A percentile compares a stretch with the other conserved stretches of the same genome.
These are phyloP conservation scores for Sphagnum fallax DNA, from an alignment of 228 moss, liverwort and hornwort genomes.

Conservation along the genomic window DNA sequence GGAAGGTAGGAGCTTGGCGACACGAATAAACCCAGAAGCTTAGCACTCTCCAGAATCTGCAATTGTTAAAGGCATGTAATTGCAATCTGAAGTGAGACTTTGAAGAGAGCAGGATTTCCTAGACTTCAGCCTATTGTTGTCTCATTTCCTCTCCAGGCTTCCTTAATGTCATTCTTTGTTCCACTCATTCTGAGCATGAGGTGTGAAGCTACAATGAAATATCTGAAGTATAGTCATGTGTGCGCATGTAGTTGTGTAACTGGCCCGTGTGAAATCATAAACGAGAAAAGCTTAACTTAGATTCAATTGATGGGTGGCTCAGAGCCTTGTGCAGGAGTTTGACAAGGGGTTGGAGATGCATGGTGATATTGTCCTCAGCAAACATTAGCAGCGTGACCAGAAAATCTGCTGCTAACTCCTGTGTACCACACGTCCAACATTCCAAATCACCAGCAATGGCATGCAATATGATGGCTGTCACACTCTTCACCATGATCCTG, in stretches of 20 bases:
- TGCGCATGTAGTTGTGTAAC: background rate
- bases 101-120: too few species aligned
- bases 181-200: background rate
- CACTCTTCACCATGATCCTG: constrained; percentile 77
- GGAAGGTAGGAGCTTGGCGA: constrained; percentile 66
- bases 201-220: background rate
- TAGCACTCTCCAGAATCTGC: constrained; percentile 74
- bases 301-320: constrained; percentile 53
- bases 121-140: too few species aligned
- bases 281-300: constrained; percentile 29
- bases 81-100: too few species aligned
- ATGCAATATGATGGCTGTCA: constrained; percentile 64
- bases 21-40: constrained; percentile 75
- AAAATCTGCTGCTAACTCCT: constrained; percentile 72
- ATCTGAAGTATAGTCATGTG: background rate
- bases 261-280: background rate
- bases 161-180: background rate
- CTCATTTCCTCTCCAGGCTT: background rate
- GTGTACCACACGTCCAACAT: constrained; percentile 84
- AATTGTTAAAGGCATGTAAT: background rate
- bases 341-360: constrained; percentile 78
- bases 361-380: constrained; percentile 77
- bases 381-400: constrained; percentile 69
- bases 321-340: constrained; percentile 71
- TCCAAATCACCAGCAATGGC: constrained; percentile 73